Evolutionary conservation across 352 stramenopile species (phyloP).

Genomic region (Globisporangium rhizosaccharum): DNA sequence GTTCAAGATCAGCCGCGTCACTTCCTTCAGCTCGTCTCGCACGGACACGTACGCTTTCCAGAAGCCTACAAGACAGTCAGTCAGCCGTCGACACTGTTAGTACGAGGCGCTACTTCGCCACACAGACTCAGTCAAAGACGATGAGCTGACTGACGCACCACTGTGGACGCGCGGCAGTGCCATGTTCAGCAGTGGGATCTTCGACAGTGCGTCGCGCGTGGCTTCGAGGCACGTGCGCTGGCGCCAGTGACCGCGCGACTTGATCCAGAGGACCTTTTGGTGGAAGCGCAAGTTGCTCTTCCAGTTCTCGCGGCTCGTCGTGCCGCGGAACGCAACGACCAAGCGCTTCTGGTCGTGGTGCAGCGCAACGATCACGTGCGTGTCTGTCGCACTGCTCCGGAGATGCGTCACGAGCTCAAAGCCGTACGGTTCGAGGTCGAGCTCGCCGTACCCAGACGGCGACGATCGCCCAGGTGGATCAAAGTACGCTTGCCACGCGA

Average conservation of each 20-base stretch:
- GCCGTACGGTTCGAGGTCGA: constrained; percentile 59
- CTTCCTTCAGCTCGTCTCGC: constrained; percentile 67
- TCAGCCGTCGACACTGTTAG: not conserved
- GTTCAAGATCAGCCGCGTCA: constrained; percentile 70
- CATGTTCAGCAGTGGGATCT: constrained; percentile 80
- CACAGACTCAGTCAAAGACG: constrained; percentile 1
- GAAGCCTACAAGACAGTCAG: constrained; percentile 40
- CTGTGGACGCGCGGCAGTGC: constrained; percentile 79
- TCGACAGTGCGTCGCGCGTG: constrained; percentile 55
- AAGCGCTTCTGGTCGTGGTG: constrained; percentile 54
- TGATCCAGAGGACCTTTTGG: constrained; percentile 75
- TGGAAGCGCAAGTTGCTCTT: constrained; percentile 84
- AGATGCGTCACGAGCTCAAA: constrained; percentile 86
- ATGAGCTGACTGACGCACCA: constrained; percentile 33
- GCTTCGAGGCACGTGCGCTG: constrained; percentile 58
- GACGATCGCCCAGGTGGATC: constrained; percentile 71
- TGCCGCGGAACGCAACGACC: constrained; percentile 83
- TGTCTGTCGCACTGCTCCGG: constrained; percentile 67
- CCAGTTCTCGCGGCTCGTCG: constrained; percentile 85
- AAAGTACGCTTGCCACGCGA: constrained; percentile 87
- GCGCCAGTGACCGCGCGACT: constrained; percentile 46
- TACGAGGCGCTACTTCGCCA: not conserved
- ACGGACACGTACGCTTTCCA: constrained; percentile 84
- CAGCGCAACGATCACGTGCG: constrained; percentile 59
- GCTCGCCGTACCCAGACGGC: constrained; percentile 70